Evolutionary conservation across 2,329 filamentous ascomycete genomes (phyloP), one percentile per base, ranked within the genome.

Genomic region (Blastomyces parvus): DNA sequence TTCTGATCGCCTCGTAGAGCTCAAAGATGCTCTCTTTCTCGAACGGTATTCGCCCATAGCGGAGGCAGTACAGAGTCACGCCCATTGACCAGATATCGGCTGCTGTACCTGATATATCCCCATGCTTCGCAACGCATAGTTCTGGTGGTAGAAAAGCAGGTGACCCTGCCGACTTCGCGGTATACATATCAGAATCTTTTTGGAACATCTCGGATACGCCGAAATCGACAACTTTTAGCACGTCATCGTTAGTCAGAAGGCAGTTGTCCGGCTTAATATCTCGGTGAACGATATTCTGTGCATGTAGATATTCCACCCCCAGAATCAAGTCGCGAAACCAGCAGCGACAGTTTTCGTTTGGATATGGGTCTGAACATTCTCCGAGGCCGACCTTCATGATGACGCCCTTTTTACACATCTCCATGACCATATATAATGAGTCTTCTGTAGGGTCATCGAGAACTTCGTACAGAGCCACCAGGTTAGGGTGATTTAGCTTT

Each of bases 51-150:
- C 80, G 82, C 40, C 94, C 94, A 70, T 96, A 97, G 65, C 89
- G 87, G 48, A 99, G 82, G 74, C 94, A 99, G 74, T 93, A 97
- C 2, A 99, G 80, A 1, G 92, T 96, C 9, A 97, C 88, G 7
- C 94, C 94, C 93, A 97, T 97, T 3, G 93, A 96, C 94, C 94
- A 99, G 62, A 99, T 91, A 75, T 99, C 94, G 3, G 91, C 91
- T 3, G 93, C 91, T 69, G 86, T 89, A 13, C 94, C 94, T 2
- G 90, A 93, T 1, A 97, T 88, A 67, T 92, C 87, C 0, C 90
- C 90, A 72, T 97, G 93, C 70, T 85, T 91, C 8, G 86, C 85
- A 27, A 92, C 87, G 71, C 94, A 99, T 14, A 99, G 81, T 75
- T 99, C 94, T 0, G 94, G 94, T 0, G 94, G 90, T 64, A 97